Base-by-base conservation (phyloP, 768 basidiomycete genomes). In the Trichaptum fuscoviolaceum region DNA sequence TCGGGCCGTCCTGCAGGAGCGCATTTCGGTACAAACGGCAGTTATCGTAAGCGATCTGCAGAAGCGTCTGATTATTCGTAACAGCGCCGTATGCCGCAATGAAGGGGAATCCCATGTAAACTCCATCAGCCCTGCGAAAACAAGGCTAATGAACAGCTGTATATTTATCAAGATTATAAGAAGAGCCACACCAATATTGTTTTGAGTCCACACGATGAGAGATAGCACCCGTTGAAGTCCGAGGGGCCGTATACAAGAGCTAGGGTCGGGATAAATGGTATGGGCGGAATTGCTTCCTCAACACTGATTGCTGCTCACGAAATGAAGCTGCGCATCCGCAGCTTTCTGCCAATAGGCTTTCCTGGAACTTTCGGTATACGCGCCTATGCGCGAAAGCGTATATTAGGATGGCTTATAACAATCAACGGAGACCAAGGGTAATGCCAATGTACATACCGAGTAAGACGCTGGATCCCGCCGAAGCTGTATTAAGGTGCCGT, bases 51-150 rank as follows among this genome's bases (percentile, higher is more conserved):
- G 76, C 80, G 26, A 73, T 71, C 65, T 79, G 74, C 2, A 83
- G 67, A n/a, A 82, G 76, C 18, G 75, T 75, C 60, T 76, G 74
- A 66, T 82, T 78, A 12, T 69, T 65, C 26, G 68, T 71, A 24
- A 76, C 66, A 4, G 74, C 78, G 6, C 77, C 82, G 69, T 78
- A 81, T 68, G 76, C 78, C 24, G 81, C 80, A 35, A 83, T 73
- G 71, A 79, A 83, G 10, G 81, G 81, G 25, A 79, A 79, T 1
- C 77, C 81, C 80, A 81, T 81, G 69, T 76, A 81, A 0, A 81
- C 75, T 20, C 72, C 75, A 67, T 79, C 78, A 27, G 78, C 74
- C 78, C 76, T 77, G 35, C 17, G 7, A 30, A 17, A 59, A 64
- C 65, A 61, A 60, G 67, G 34, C 63, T 17, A 35, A 65, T 12